Evolutionary conservation across 257 asterid genomes (phyloP).

Genomic region (Nicotiana otophora): DNA sequence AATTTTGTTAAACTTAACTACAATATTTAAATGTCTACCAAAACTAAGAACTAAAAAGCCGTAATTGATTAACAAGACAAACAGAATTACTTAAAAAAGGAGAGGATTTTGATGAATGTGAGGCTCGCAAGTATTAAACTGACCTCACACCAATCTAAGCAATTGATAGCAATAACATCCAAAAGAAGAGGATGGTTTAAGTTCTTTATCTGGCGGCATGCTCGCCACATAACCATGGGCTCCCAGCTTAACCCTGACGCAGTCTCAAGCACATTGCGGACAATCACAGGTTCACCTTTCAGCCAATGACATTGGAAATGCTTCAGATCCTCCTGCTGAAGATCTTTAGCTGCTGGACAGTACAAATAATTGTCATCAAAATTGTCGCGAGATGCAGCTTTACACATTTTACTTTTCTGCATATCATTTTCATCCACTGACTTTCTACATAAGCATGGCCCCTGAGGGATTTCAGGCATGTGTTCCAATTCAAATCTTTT

Average conservation of each 20-base stretch:
- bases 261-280: slow-evolving; percentile 69
- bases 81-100: background rate
- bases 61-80: background rate
- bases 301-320: slow-evolving; percentile 88
- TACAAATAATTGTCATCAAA: slow-evolving; percentile 56
- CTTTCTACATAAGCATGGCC: slow-evolving; percentile 32
- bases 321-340: slow-evolving; percentile 44
- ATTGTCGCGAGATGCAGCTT: slow-evolving; percentile 53
- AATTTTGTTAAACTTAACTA: background rate
- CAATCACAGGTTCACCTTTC: slow-evolving; percentile 88
- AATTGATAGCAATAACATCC: slow-evolving; percentile 61
- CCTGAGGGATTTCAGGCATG: slow-evolving; percentile 13
- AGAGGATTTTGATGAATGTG: background rate
- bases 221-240: slow-evolving; percentile 99
- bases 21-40: background rate
- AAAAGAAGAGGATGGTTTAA: slow-evolving; percentile 38
- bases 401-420: slow-evolving; percentile 23
- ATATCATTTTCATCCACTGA: slow-evolving; percentile 10
- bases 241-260: slow-evolving; percentile 92
- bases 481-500: slow-evolving; percentile 11
- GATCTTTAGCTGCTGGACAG: slow-evolving; percentile 60
- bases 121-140: background rate
- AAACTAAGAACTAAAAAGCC: background rate
- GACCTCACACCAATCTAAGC: slow-evolving; percentile 94
- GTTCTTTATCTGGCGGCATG: slow-evolving; percentile 58